These are phyloP conservation scores for Dalechampia spathulata DNA, from an alignment of 441 rosid species.

Conservation along the genomic window DNA sequence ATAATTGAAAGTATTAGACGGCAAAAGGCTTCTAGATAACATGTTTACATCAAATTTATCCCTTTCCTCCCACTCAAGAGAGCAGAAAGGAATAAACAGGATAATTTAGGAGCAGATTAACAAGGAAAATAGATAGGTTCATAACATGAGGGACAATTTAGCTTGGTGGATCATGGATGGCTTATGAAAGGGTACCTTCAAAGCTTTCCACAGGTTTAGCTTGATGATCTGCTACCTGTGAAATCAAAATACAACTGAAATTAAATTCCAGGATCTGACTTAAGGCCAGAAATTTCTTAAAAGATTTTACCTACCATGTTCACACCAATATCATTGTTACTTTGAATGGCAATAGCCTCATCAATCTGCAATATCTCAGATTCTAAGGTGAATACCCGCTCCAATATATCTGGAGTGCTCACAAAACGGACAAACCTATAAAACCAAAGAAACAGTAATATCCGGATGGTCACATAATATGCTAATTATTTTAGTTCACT, in stretches of 20 bases:
- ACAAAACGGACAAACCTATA: constrained; percentile 98
- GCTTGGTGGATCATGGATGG: too few relatives aligned
- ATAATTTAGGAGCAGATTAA: too few relatives aligned
- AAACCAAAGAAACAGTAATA: too few relatives aligned
- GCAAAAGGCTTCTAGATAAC: not conserved
- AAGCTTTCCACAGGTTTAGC: constrained; percentile 39
- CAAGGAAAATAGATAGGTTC: too few relatives aligned
- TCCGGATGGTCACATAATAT: too few relatives aligned
- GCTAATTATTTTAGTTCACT: too few relatives aligned
- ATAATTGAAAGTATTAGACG: not conserved
- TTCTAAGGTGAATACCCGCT: constrained; percentile 73
- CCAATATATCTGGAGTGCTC: constrained; percentile 87
- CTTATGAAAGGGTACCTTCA: constrained; percentile 51
- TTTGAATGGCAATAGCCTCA: constrained; percentile 81
- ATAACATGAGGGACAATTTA: too few relatives aligned
- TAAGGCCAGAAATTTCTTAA: constrained; percentile 11
- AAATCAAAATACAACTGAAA: constrained; percentile 11
- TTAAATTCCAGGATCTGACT: constrained; percentile 7
- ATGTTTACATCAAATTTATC: not conserved
- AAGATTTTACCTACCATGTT: constrained; percentile 60
- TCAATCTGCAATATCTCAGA: constrained; percentile 92
- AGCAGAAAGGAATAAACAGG: too few relatives aligned
- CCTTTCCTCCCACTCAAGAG: too few relatives aligned
- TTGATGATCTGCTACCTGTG: constrained; percentile 54
- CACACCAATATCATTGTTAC: constrained; percentile 50